Base-by-base conservation (phyloP, 2,329 filamentous ascomycete genomes). In the Ophiobolus disseminans region DNA sequence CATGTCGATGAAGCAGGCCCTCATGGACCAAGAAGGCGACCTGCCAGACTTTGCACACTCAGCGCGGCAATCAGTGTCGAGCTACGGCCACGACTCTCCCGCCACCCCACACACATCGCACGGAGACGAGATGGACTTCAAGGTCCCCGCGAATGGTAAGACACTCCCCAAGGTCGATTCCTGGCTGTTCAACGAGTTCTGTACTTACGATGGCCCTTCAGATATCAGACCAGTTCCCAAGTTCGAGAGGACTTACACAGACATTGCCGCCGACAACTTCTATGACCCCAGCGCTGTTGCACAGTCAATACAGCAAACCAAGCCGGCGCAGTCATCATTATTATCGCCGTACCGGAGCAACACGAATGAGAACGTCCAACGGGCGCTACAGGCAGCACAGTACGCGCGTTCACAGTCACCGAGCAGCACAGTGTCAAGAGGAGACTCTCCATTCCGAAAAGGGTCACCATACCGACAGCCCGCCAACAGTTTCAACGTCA, bases 171-270 rank as follows among this genome's bases (percentile, higher is more conserved):
- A 67, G 53, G 63, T 74, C 55, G 71, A 75, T 40, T 65, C 62
- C 30, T 82, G 81, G 81, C 64, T 68, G 32, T 77, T 84, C 76
- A 76, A 83, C 73, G 76, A 83, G 69, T 85, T 83, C 88, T 91
- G 86, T 92, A 86, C 76, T 68, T 75, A 79, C 71, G 75, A 80
- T 75, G 73, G 77, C 67, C 72, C 77, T 73, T 63, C 79, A 85
- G 81, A 84, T 75, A 81, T 70, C 48, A 60, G 69, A 53, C 72
- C 71, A 40, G 70, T 84, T 57, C 88, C 91, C 20, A 94, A 93
- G 74, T 82, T 96, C 56, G 87, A 91, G 60, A 83, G 91, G 47
- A 94, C 91, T 0, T 90, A 94, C 76, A 93, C 91, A 14, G 91
- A 95, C 66, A 82, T 90, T 40, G 93, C 89, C 66, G 82, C 85